Evolutionary conservation across 2,329 filamentous ascomycete species (phyloP).

Genomic region (Huntiella abstrusa): DNA sequence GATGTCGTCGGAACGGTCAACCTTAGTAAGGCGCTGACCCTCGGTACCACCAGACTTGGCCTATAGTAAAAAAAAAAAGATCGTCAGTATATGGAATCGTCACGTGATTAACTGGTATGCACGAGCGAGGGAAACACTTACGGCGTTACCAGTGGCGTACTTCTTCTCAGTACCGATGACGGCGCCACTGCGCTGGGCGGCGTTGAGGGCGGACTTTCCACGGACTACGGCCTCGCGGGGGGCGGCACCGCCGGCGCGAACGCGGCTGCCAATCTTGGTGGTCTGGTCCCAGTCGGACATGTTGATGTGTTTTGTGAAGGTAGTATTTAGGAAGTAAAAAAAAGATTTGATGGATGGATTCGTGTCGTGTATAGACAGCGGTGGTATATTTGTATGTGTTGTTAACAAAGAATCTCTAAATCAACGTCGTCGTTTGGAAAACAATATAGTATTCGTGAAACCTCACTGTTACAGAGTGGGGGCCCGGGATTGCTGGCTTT

Average conservation of each 20-base stretch:
- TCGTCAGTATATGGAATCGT: background rate
- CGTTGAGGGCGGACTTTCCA: constrained; percentile 69
- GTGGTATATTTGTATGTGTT: too few relatives aligned
- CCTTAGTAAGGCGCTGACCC: constrained; percentile 91
- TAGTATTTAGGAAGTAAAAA: background rate
- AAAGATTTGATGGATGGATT: background rate
- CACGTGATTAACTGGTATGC: background rate
- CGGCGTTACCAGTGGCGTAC: constrained; percentile 53
- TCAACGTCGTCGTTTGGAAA: background rate
- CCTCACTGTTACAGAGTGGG: too few relatives aligned
- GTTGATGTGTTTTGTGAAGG: constrained; percentile 25
- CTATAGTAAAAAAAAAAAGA: background rate
- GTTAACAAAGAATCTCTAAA: background rate
- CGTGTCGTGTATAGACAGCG: too few relatives aligned
- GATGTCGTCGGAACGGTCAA: constrained; percentile 93
- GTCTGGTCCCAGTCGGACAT: constrained; percentile 68
- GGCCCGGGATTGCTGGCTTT: background rate
- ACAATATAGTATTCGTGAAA: background rate
- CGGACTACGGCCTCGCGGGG: constrained; percentile 76
- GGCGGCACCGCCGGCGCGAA: constrained; percentile 43
- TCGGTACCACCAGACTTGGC: constrained; percentile 32
- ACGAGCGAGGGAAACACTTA: constrained; percentile 28
- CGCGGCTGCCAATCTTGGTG: constrained; percentile 88
- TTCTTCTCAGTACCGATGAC: constrained; percentile 88
- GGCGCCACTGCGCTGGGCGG: constrained; percentile 62